phyloP scores from a whole-genome alignment of 2,329 filamentous ascomycete genomes.

The Leptographium lundbergii region DNA sequence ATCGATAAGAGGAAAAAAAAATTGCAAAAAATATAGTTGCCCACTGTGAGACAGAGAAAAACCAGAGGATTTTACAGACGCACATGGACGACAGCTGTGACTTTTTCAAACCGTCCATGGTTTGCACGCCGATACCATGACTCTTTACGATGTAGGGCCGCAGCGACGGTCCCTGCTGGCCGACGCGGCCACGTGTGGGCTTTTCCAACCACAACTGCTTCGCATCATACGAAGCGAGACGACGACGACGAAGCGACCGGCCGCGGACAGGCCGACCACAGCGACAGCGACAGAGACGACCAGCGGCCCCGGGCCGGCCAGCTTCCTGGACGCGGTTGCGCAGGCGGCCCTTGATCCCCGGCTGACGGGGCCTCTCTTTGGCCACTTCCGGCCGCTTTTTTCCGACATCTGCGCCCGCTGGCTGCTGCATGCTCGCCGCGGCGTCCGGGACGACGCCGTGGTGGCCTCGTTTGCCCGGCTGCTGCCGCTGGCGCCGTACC shows the following conservation, averaged over 20 bases:
- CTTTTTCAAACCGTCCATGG: neutral
- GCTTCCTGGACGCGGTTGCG: slow-evolving; percentile 60
- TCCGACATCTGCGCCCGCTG: slow-evolving; percentile 76
- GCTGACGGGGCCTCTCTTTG: slow-evolving; percentile 62
- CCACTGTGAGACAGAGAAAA: no score
- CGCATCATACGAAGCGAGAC: slow-evolving; percentile 51
- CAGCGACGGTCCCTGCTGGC: slow-evolving; percentile 43
- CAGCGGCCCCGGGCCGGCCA: slow-evolving; percentile 19
- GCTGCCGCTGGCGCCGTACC: slow-evolving; percentile 68
- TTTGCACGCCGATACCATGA: slow-evolving; percentile 28
- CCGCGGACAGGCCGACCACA: neutral
- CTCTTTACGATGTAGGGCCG: slow-evolving; percentile 39
- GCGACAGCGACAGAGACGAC: slow-evolving; percentile 19
- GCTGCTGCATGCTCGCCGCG: slow-evolving; percentile 37
- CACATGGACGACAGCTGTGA: neutral
- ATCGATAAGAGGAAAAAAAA: slow-evolving; percentile 4
- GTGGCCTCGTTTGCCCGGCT: slow-evolving; percentile 68
- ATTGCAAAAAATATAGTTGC: no score
- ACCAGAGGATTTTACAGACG: neutral
- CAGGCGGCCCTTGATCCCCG: slow-evolving; percentile 54
- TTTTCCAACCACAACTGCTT: slow-evolving; percentile 59
- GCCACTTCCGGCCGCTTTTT: slow-evolving; percentile 61
- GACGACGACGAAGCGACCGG: slow-evolving; percentile 17
- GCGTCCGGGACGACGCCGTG: slow-evolving; percentile 28
- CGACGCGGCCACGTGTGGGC: slow-evolving; percentile 38